A percentile compares a stretch with the other conserved stretches of the same genome.
phyloP scores from a whole-genome alignment of 2,329 filamentous ascomycete genomes.

The Penicillium sp. region DNA sequence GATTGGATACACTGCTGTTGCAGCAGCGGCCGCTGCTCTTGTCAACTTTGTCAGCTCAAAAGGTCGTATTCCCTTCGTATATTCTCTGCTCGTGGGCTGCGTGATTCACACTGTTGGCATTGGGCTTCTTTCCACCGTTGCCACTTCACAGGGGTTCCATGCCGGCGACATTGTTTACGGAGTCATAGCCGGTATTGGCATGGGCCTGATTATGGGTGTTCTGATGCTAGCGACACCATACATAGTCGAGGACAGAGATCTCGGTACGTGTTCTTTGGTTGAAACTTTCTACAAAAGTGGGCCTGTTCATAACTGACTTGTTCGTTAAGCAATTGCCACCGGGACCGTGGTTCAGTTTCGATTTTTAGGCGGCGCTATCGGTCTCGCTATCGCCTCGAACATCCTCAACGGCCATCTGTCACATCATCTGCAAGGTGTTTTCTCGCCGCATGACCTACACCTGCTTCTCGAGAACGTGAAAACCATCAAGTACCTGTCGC shows the following conservation, averaged over 20 bases:
- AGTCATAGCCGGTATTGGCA: slow-evolving; percentile 26
- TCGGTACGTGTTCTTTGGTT: slow-evolving; percentile 19
- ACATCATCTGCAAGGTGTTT: slow-evolving; percentile 18
- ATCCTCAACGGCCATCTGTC: slow-evolving; percentile 27
- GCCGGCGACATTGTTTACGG: slow-evolving; percentile 27
- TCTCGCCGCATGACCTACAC: slow-evolving; percentile 22
- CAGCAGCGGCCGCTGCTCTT: slow-evolving; percentile 26
- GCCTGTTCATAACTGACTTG: background rate
- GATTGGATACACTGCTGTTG: slow-evolving; percentile 29
- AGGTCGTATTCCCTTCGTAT: slow-evolving; percentile 30
- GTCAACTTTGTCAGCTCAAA: slow-evolving; percentile 25
- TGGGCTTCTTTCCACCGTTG: slow-evolving; percentile 27
- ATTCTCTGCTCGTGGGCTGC: slow-evolving; percentile 29
- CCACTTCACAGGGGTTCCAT: slow-evolving; percentile 20
- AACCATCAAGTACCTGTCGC: slow-evolving; percentile 12
- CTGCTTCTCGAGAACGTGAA: slow-evolving; percentile 25
- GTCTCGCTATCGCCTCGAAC: slow-evolving; percentile 30
- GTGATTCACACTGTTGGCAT: slow-evolving; percentile 30
- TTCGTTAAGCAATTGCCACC: slow-evolving; percentile 24
- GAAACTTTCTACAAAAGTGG: background rate
- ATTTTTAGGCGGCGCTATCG: slow-evolving; percentile 31
- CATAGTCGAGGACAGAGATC: slow-evolving; percentile 29
- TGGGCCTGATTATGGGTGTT: slow-evolving; percentile 27
- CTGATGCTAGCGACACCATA: slow-evolving; percentile 28
- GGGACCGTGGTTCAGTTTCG: slow-evolving; percentile 29